Base-by-base conservation (phyloP, 164 flowering plant genomes). In the Taxillus chinensis region DNA sequence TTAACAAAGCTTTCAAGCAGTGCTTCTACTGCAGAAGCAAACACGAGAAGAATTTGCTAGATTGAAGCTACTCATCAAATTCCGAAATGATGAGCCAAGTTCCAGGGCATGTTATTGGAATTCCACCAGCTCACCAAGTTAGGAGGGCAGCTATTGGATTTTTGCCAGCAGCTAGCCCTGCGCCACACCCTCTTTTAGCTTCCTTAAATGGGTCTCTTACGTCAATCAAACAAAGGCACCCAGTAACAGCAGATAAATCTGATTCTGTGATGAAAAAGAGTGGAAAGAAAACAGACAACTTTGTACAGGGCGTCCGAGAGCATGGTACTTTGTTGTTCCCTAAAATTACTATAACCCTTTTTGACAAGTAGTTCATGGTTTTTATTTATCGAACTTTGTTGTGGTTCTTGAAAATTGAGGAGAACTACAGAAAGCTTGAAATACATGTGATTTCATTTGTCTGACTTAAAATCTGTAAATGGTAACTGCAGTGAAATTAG, bases 401-500 rank as follows among this genome's bases (percentile, higher is more conserved):
- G 41, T 4, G 3, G 42, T 7, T 15, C 45, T 61, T 46, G 10
- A 27, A 27, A 27, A 27, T 27, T 27, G 27, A 27, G 27, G 27
- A 8, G 5, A 14, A 12, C 0, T 64, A 58, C 39, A 15, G 52
- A n/a, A 66, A 66, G 53, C 52, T 64, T 9, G 75, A 77, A 37
- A 53, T 60, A 41, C 68, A 53, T 54, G 80, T 73, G 1, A 73
- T 76, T 57, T 76, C 77, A 77, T 76, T 76, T 51, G 69, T 77
- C 75, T 77, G 77, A 10, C 71, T 77, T 51, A 45, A 69, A 37
- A 41, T 69, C 14, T 77, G 72, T 59, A 61, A 77, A 50, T 71
- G 70, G 57, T 78, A 76, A 43, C 63, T 63, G 59, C 83, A 79
- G 86, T 79, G 70, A 77, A 51, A 55, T 41, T 79, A 70, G 80